Conservation (phyloP, 257 asterid species). For the Hygrophila difformis region DNA sequence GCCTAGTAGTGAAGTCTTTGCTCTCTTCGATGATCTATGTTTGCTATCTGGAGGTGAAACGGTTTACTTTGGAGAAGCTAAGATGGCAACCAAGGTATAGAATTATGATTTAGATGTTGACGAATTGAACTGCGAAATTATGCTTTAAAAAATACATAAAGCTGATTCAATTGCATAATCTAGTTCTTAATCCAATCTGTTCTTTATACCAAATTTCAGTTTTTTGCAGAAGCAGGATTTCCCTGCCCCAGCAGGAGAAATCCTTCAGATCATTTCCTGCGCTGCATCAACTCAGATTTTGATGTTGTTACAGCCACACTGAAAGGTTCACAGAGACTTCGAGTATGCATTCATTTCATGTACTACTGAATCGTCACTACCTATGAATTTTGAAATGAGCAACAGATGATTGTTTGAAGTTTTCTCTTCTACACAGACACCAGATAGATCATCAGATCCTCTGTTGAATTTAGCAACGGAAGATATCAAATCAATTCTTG, state of each 20-base stretch:
- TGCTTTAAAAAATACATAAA: not conserved
- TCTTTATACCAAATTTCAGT: slow-evolving; percentile 29
- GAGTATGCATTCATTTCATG: slow-evolving; percentile 30
- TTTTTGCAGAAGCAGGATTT: slow-evolving; percentile 70
- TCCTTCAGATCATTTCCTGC: slow-evolving; percentile 74
- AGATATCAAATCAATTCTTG: slow-evolving; percentile 55
- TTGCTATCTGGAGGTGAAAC: slow-evolving; percentile 64
- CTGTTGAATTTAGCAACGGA: slow-evolving; percentile 58
- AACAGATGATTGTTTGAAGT: not conserved
- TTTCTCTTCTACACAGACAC: slow-evolving; percentile 30
- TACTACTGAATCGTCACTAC: not conserved
- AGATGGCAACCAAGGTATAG: slow-evolving; percentile 51
- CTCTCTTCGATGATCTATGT: slow-evolving; percentile 63
- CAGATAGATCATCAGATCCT: slow-evolving; percentile 41
- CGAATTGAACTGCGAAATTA: not conserved
- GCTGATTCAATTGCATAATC: not conserved
- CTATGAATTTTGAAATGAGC: too few relatives aligned
- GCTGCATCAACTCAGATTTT: slow-evolving; percentile 64
- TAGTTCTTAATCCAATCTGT: not conserved
- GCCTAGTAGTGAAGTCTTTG: slow-evolving; percentile 79
- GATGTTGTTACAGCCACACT: slow-evolving; percentile 64
- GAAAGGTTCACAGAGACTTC: slow-evolving; percentile 61
- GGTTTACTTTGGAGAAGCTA: slow-evolving; percentile 69
- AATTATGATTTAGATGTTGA: not conserved
- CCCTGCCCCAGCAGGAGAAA: slow-evolving; percentile 82